Percentiles rank a stretch among this genome's conserved stretches.
These are phyloP conservation scores for Stephania yunnanensis DNA, from an alignment of 164 flowering plant genomes.

Conservation along the genomic window DNA sequence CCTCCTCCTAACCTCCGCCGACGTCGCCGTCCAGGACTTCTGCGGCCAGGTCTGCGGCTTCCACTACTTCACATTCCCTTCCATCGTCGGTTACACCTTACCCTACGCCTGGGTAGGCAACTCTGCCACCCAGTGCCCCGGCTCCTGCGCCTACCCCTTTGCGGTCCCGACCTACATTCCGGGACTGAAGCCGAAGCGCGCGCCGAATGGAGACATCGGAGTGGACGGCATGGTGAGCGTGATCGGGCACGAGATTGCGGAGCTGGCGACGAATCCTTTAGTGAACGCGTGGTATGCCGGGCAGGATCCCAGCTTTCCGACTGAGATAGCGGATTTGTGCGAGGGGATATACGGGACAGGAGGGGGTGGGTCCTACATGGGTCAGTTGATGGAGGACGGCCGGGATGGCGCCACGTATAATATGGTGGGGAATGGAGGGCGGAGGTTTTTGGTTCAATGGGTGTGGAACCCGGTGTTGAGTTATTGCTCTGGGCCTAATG, in stretches of 20 bases:
- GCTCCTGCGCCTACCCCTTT: slow-evolving; percentile 68
- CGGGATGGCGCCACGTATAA: slow-evolving; percentile 79
- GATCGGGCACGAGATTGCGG: slow-evolving; percentile 87
- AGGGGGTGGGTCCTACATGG: slow-evolving; percentile 85
- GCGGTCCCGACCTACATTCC: slow-evolving; percentile 72
- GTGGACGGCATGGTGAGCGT: slow-evolving; percentile 87
- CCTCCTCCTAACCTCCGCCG: slow-evolving; percentile 67
- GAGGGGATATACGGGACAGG: slow-evolving; percentile 85
- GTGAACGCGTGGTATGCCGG: slow-evolving; percentile 99
- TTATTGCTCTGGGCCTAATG: slow-evolving; percentile 93
- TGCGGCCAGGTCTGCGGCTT: slow-evolving; percentile 85
- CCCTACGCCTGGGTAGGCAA: slow-evolving; percentile 99
- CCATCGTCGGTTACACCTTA: slow-evolving; percentile 64
- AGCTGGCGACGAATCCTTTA: slow-evolving; percentile 82
- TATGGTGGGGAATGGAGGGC: slow-evolving; percentile 56
- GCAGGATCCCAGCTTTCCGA: slow-evolving; percentile 65
- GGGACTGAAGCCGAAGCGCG: slow-evolving; percentile 48
- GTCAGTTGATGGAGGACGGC: slow-evolving; percentile 52
- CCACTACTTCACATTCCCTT: slow-evolving; percentile 93
- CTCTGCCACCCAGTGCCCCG: slow-evolving; percentile 69
- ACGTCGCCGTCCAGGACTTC: slow-evolving; percentile 79
- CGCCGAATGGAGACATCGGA: slow-evolving; percentile 83
- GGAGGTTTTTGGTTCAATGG: slow-evolving; percentile 92
- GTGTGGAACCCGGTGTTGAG: slow-evolving; percentile 69
- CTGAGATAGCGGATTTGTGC: slow-evolving; percentile 87